A percentile compares a stretch with the other conserved stretches of the same genome.
Conservation (phyloP, 495 filamentous ascomycete species). For the Aspergillus taichungensis region DNA sequence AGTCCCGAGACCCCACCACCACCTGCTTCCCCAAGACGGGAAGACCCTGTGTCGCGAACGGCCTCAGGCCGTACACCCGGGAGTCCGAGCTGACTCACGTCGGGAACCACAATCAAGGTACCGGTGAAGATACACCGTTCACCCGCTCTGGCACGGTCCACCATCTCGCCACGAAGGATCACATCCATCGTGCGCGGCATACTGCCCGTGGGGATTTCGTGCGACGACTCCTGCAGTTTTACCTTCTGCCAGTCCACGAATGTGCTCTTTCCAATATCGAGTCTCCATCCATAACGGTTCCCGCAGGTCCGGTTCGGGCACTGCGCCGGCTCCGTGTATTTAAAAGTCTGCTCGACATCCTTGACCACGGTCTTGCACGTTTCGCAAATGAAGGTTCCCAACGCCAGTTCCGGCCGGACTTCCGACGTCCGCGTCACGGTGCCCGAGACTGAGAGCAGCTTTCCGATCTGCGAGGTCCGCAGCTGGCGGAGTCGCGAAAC, state of each 20-base stretch:
- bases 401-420: constrained; percentile 84
- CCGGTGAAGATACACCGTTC: constrained; percentile 98
- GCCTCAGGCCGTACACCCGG: constrained; percentile 79
- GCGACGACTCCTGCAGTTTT: constrained; percentile 92
- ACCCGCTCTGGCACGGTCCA: constrained; percentile 92
- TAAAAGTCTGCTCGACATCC: constrained; percentile 95
- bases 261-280: constrained; percentile 93
- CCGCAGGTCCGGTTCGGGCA: constrained; percentile 88
- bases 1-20: constrained; percentile 80
- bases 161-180: constrained; percentile 95
- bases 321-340: constrained; percentile 92
- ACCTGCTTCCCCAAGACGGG: constrained; percentile 69
- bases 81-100: constrained; percentile 89
- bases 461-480: constrained; percentile 83
- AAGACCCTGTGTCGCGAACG: constrained; percentile 70
- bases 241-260: constrained; percentile 99
- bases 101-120: constrained; percentile 90
- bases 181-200: constrained; percentile 99
- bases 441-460: constrained; percentile 87
- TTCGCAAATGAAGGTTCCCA: constrained; percentile 91
- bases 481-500: constrained; percentile 84
- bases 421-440: constrained; percentile 96
- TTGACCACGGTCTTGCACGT: constrained; percentile 69
- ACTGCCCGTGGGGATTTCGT: constrained; percentile 95
- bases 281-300: constrained; percentile 82